Evolutionary conservation across 768 basidiomycete species (phyloP).

Genomic region (Xanthoconium purpureum): DNA sequence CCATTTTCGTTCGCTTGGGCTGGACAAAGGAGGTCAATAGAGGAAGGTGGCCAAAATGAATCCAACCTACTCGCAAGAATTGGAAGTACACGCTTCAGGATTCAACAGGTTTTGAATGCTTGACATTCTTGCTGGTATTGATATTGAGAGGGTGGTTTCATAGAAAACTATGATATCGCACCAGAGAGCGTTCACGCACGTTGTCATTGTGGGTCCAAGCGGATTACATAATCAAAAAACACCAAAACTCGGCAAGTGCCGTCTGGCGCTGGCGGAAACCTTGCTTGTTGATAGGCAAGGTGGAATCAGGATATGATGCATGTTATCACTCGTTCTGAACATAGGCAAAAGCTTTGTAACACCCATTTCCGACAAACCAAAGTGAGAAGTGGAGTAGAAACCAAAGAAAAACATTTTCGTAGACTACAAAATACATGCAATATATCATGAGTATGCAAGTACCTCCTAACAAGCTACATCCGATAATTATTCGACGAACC

Average conservation of each 20-base stretch:
- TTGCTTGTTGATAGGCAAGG: no score
- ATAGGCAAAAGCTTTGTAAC: no score
- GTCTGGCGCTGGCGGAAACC: no score
- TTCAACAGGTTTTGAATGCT: constrained; percentile 56
- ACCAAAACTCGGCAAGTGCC: no score
- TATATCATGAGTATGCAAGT: no score
- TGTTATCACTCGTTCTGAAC: no score
- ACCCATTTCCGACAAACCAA: no score
- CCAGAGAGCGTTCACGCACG: constrained; percentile 1
- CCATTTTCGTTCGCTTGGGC: constrained; percentile 26
- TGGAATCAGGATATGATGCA: no score
- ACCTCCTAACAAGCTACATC: constrained; percentile 9
- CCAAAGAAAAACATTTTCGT: no score
- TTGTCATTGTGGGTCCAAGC: constrained; percentile 34
- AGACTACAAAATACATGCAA: no score
- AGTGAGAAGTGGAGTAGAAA: no score
- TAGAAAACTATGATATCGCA: not conserved
- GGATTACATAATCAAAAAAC: constrained; percentile 25
- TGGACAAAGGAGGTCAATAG: constrained; percentile 30
- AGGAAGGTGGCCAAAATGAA: constrained; percentile 2
- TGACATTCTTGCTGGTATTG: constrained; percentile 42
- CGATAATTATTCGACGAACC: constrained; percentile 19
- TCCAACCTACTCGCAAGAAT: constrained; percentile 41
- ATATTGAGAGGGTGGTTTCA: constrained; percentile 20
- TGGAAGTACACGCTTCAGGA: constrained; percentile 43